A percentile compares a stretch with the other conserved stretches of the same genome.
Evolutionary conservation across 1,284 basidiomycete genomes (phyloP).

Genomic region (Puccinia brachypodii): DNA sequence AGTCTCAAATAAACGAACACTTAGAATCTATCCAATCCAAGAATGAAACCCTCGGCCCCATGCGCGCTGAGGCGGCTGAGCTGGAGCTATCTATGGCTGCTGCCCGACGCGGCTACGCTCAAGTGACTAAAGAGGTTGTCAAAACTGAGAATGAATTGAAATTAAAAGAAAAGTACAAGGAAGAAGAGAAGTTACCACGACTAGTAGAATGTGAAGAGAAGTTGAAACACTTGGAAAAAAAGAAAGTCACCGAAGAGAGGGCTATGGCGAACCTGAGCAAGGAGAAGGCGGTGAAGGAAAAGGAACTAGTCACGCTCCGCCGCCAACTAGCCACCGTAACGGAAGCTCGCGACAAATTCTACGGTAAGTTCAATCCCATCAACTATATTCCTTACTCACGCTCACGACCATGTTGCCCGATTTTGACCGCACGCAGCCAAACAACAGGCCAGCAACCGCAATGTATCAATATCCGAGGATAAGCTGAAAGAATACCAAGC

Average conservation of each 20-base stretch:
- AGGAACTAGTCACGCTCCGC: conserved; percentile 21
- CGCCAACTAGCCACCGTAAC: conserved; percentile 66
- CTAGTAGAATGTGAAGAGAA: conserved; percentile 40
- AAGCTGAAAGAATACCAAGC: conserved; percentile 83
- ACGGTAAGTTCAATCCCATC: conserved; percentile 24
- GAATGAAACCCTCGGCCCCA: conserved; percentile 68
- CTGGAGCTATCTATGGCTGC: conserved; percentile 73
- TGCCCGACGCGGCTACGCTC: conserved; percentile 75
- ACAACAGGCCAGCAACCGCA: conserved; percentile 67
- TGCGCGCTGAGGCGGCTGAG: conserved; percentile 62
- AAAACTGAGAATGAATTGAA: conserved; percentile 76
- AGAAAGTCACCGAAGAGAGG: conserved; percentile 19
- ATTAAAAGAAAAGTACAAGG: conserved; percentile 76
- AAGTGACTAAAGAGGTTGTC: conserved; percentile 69
- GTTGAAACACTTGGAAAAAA: conserved; percentile 43
- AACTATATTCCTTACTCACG: neutral
- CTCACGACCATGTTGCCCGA: neutral
- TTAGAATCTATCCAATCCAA: conserved; percentile 69
- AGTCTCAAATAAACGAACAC: conserved; percentile 73
- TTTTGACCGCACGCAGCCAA: conserved; percentile 65
- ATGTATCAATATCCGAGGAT: conserved; percentile 74
- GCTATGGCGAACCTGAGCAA: conserved; percentile 5
- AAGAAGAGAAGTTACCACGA: conserved; percentile 67
- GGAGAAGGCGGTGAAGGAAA: conserved; percentile 22
- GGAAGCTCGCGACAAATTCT: conserved; percentile 72